A percentile compares a stretch with the other conserved stretches of the same genome.
Evolutionary conservation across 805 yeast genomes (phyloP).

Genomic region (Sporopachydermia quercuum): DNA sequence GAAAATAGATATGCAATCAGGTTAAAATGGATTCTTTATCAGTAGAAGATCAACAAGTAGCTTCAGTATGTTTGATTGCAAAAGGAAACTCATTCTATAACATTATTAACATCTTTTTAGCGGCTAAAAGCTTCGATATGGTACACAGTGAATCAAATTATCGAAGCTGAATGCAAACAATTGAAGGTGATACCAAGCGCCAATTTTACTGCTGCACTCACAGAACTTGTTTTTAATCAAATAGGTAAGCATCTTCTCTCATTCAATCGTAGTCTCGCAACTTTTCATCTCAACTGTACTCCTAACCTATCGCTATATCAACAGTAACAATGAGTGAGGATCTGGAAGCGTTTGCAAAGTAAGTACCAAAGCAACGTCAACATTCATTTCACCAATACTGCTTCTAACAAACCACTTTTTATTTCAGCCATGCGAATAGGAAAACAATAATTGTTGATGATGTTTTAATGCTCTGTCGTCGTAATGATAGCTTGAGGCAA

Average conservation of each 20-base stretch:
- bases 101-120: too few relatives aligned
- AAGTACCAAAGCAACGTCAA: slow-evolving; percentile 4
- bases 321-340: slow-evolving; percentile 15
- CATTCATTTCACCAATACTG: not conserved
- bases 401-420: not conserved
- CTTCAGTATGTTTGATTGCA: too few relatives aligned
- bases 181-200: slow-evolving; percentile 15
- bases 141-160: slow-evolving; percentile 16
- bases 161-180: slow-evolving; percentile 14
- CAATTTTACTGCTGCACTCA: slow-evolving; percentile 17
- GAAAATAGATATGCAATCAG: slow-evolving; percentile 2
- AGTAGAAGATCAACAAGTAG: not conserved
- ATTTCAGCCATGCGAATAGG: slow-evolving; percentile 16
- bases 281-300: slow-evolving; percentile 1
- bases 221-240: slow-evolving; percentile 18
- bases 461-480: slow-evolving; percentile 16
- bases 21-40: too few relatives aligned
- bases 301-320: slow-evolving; percentile 1
- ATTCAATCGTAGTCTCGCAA: too few relatives aligned
- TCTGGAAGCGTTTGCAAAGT: slow-evolving; percentile 17
- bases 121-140: slow-evolving; percentile 16
- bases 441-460: slow-evolving; percentile 15
- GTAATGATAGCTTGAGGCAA: slow-evolving; percentile 14
- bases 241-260: slow-evolving; percentile 11
- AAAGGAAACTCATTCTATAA: too few relatives aligned